phyloP scores from a whole-genome alignment of 2,329 filamentous ascomycete genomes.

The Chaetomium strumarium region DNA sequence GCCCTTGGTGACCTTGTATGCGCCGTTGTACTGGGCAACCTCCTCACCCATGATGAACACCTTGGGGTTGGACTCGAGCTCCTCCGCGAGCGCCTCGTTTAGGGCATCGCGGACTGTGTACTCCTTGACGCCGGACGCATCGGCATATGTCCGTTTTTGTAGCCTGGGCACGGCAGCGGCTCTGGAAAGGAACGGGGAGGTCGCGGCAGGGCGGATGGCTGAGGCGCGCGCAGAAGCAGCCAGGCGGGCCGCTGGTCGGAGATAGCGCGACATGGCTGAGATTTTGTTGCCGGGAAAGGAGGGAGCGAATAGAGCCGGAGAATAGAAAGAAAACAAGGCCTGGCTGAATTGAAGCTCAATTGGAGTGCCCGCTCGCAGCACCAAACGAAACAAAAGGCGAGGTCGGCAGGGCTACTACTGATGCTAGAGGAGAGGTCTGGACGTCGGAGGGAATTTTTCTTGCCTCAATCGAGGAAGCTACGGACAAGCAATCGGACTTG shows the following conservation, averaged over 20 bases:
- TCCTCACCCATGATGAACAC: conserved; percentile 96
- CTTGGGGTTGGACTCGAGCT: conserved; percentile 90
- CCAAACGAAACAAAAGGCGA: conserved; percentile 14
- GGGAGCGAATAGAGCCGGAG: conserved; percentile 7
- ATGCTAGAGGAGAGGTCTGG: conserved; percentile 10
- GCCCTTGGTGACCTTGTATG: conserved; percentile 99
- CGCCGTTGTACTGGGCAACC: conserved; percentile 99
- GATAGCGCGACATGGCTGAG: conserved; percentile 39
- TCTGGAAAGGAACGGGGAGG: conserved; percentile 25
- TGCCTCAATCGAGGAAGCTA: conserved; percentile 21
- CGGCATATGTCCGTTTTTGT: conserved; percentile 52
- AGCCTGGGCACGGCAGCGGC: conserved; percentile 29
- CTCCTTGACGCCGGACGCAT: conserved; percentile 66
- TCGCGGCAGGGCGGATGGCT: conserved; percentile 23
- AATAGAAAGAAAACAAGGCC: conserved; percentile 4
- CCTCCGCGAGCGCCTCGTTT: conserved; percentile 96
- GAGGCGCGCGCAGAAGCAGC: conserved; percentile 33
- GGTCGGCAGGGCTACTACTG: conserved; percentile 14
- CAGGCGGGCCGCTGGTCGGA: conserved; percentile 40
- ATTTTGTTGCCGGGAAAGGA: conserved; percentile 8
- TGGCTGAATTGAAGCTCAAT: conserved; percentile 16
- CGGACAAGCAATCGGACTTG: conserved; percentile 24
- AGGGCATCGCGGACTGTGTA: conserved; percentile 95
- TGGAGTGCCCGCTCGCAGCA: conserved; percentile 14
- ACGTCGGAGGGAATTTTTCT: conserved; percentile 26